These are phyloP conservation scores for Tylopilus plumbeoviolaceoides DNA, from an alignment of 768 basidiomycete species.

Conservation along the genomic window DNA sequence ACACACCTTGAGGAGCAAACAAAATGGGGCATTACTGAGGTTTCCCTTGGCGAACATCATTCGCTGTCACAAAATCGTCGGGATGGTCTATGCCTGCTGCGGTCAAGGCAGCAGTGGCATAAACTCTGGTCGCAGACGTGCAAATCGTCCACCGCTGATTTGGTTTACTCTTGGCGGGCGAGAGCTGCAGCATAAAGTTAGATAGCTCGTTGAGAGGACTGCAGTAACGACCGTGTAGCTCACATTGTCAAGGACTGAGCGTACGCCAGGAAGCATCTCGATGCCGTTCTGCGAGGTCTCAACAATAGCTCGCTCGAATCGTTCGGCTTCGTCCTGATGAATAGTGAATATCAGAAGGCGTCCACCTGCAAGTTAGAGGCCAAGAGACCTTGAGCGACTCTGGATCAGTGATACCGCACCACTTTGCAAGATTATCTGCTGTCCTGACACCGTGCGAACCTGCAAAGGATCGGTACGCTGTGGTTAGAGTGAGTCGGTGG, in stretches of 20 bases:
- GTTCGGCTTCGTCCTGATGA: constrained; percentile 58
- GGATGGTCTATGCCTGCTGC: constrained; percentile 66
- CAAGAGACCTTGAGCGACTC: constrained; percentile 61
- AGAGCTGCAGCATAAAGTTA: constrained; percentile 25
- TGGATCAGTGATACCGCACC: constrained; percentile 66
- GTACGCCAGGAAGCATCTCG: constrained; percentile 70
- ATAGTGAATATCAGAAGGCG: constrained; percentile 4
- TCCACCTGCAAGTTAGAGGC: background rate
- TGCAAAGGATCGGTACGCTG: constrained; percentile 21
- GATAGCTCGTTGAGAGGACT: background rate
- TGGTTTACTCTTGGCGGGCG: constrained; percentile 32
- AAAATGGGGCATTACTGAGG: constrained; percentile 47
- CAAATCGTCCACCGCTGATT: constrained; percentile 83
- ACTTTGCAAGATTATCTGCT: constrained; percentile 69
- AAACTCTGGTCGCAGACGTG: constrained; percentile 76
- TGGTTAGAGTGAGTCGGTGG: background rate
- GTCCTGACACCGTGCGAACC: constrained; percentile 83
- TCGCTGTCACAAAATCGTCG: constrained; percentile 75
- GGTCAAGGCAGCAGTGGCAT: constrained; percentile 68
- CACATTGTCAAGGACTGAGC: constrained; percentile 54
- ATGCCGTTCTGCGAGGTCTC: constrained; percentile 59
- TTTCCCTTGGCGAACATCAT: constrained; percentile 80
- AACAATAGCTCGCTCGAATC: constrained; percentile 79
- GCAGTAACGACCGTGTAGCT: background rate
- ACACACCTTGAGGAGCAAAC: background rate